These are phyloP conservation scores for Ustilago vetiveriae DNA, from an alignment of 1,284 basidiomycete genomes.

Conservation along the genomic window DNA sequence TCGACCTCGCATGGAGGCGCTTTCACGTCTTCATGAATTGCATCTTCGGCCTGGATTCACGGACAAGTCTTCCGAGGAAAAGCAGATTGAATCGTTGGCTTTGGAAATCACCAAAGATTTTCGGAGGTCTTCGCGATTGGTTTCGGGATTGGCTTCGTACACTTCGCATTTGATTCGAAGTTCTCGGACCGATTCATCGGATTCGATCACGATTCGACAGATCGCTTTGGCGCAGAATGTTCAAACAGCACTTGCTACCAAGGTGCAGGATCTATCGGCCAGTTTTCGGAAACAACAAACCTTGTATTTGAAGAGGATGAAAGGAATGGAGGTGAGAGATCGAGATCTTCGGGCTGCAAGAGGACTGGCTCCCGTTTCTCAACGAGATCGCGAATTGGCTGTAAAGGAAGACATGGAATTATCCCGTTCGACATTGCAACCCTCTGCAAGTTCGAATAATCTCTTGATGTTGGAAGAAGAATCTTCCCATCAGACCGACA, in stretches of 20 bases:
- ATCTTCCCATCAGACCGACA: slow-evolving; percentile 7
- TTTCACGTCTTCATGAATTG: slow-evolving; percentile 91
- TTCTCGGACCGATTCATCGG: slow-evolving; percentile 2
- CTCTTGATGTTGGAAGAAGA: slow-evolving; percentile 31
- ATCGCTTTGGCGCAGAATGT: slow-evolving; percentile 82
- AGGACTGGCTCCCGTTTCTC: slow-evolving; percentile 16
- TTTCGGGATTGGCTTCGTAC: slow-evolving; percentile 49
- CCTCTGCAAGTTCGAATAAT: slow-evolving; percentile 1
- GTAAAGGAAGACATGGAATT: slow-evolving; percentile 63
- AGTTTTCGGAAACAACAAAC: slow-evolving; percentile 97
- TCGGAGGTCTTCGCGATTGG: slow-evolving; percentile 48
- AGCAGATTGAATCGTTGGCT: slow-evolving; percentile 88
- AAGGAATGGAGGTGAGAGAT: slow-evolving; percentile 71
- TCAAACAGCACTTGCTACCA: slow-evolving; percentile 92
- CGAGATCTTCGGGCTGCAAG: slow-evolving; percentile 44
- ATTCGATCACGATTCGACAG: slow-evolving; percentile 57
- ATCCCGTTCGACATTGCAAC: slow-evolving; percentile 8
- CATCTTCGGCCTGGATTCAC: slow-evolving; percentile 94
- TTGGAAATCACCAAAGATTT: slow-evolving; percentile 78
- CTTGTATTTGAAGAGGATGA: slow-evolving; percentile 87
- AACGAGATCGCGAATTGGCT: slow-evolving; percentile 49
- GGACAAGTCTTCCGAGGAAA: slow-evolving; percentile 90
- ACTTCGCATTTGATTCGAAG: slow-evolving; percentile 71
- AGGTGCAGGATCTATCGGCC: slow-evolving; percentile 90
- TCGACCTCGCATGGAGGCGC: slow-evolving; percentile 71